Conservation (phyloP, 176 grass and related monocot species). For the Guadua angustifolia region DNA sequence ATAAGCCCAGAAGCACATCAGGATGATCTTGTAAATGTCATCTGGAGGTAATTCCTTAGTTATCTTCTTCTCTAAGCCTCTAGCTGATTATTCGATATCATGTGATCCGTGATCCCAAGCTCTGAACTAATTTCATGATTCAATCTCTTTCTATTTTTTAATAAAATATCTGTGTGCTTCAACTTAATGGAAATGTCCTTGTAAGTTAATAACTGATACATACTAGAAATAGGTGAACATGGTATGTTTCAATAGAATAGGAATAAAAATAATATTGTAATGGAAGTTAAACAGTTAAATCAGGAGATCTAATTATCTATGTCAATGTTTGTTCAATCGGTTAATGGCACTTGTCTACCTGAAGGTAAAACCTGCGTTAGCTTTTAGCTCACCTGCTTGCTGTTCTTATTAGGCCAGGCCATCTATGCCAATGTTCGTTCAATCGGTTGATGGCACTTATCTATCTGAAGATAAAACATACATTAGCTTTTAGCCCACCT, state of each 20-base stretch:
- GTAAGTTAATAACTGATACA: not conserved
- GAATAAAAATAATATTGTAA: conserved; percentile 5
- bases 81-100: not conserved
- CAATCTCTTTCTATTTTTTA: not conserved
- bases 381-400: not conserved
- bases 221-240: conserved; percentile 6
- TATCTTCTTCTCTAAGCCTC: conserved; percentile 29
- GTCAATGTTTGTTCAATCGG: not conserved
- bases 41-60: conserved; percentile 79
- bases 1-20: conserved; percentile 73
- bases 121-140: conserved; percentile 19
- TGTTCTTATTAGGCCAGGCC: not conserved
- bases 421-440: not conserved
- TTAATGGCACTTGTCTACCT: not conserved
- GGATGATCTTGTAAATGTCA: conserved; percentile 89
- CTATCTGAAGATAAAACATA: not conserved
- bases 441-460: not conserved
- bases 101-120: not conserved
- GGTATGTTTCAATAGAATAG: not conserved
- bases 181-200: not conserved
- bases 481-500: not conserved
- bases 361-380: not conserved
- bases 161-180: not conserved
- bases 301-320: conserved; percentile 1
- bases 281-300: not conserved